A percentile compares a stretch with the other conserved stretches of the same genome.
phyloP scores from a whole-genome alignment of 2,329 filamentous ascomycete genomes.

The Sordariomycetes sp. region DNA sequence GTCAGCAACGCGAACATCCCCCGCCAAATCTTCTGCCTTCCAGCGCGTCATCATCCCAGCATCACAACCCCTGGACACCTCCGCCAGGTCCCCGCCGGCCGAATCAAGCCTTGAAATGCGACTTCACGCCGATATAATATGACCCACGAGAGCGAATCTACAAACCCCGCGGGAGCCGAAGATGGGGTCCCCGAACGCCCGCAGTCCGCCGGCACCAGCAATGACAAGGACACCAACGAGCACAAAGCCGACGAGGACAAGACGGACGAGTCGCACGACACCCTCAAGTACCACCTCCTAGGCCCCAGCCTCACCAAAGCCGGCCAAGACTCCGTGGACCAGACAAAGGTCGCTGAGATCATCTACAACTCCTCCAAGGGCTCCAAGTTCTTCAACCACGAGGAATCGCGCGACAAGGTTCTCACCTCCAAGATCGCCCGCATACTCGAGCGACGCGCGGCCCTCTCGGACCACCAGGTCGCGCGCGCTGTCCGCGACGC shows the following conservation, averaged over 20 bases:
- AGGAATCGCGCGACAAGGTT: slow-evolving; percentile 70
- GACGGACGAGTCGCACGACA: slow-evolving; percentile 26
- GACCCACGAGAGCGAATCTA: not conserved
- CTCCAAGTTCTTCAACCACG: slow-evolving; percentile 90
- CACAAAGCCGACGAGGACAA: not conserved
- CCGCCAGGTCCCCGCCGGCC: not conserved
- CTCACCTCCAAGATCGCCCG: slow-evolving; percentile 78
- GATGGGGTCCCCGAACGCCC: not conserved
- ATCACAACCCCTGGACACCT: not conserved
- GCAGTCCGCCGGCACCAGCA: not conserved
- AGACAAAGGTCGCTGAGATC: slow-evolving; percentile 85
- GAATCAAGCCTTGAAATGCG: not conserved
- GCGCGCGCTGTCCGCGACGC: slow-evolving; percentile 62
- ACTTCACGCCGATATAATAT: not conserved
- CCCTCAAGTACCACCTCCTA: slow-evolving; percentile 80
- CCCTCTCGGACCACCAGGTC: slow-evolving; percentile 67
- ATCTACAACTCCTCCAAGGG: slow-evolving; percentile 97
- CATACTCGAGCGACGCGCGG: slow-evolving; percentile 64
- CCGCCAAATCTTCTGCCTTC: not conserved
- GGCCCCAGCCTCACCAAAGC: slow-evolving; percentile 90
- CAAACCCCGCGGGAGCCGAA: not conserved
- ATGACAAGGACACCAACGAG: not conserved
- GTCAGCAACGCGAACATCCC: not conserved
- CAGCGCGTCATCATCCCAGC: not conserved
- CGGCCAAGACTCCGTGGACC: slow-evolving; percentile 87